These are phyloP conservation scores for Fusarium sp. DNA, from an alignment of 2,329 filamentous ascomycete species.

Conservation along the genomic window DNA sequence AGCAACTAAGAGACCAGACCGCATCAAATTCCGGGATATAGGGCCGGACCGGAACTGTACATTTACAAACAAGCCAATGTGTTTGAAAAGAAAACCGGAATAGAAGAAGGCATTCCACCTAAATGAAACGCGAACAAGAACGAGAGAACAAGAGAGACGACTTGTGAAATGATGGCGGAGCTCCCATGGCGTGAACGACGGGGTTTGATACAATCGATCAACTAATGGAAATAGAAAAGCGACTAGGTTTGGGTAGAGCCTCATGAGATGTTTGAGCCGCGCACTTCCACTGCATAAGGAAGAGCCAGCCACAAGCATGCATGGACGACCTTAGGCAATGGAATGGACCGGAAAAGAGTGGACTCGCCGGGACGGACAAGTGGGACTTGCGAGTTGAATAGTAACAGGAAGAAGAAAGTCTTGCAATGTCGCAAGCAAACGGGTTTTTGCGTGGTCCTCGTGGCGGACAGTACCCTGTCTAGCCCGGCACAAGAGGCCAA, in stretches of 20 bases:
- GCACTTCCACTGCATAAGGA: slow-evolving; percentile 33
- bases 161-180: slow-evolving; percentile 36
- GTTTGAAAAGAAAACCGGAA: slow-evolving; percentile 48
- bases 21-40: slow-evolving; percentile 29
- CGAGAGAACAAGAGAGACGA: slow-evolving; percentile 14
- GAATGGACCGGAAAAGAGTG: slow-evolving; percentile 44
- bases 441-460: slow-evolving; percentile 37
- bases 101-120: slow-evolving; percentile 47
- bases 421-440: slow-evolving; percentile 37
- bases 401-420: slow-evolving; percentile 22
- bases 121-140: slow-evolving; percentile 29
- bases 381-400: slow-evolving; percentile 36
- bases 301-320: slow-evolving; percentile 21
- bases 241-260: slow-evolving; percentile 40
- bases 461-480: slow-evolving; percentile 44
- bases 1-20: slow-evolving; percentile 77
- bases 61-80: slow-evolving; percentile 50
- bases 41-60: slow-evolving; percentile 50
- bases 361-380: slow-evolving; percentile 29
- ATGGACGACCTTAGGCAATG: slow-evolving; percentile 23
- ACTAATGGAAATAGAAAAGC: slow-evolving; percentile 45
- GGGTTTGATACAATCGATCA: slow-evolving; percentile 43
- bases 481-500: slow-evolving; percentile 37
- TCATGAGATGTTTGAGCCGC: slow-evolving; percentile 46
- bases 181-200: slow-evolving; percentile 40